Percentiles rank a stretch among this genome's conserved stretches.
Conservation (phyloP, 208 protist species). For the Phytomonas sp. region DNA sequence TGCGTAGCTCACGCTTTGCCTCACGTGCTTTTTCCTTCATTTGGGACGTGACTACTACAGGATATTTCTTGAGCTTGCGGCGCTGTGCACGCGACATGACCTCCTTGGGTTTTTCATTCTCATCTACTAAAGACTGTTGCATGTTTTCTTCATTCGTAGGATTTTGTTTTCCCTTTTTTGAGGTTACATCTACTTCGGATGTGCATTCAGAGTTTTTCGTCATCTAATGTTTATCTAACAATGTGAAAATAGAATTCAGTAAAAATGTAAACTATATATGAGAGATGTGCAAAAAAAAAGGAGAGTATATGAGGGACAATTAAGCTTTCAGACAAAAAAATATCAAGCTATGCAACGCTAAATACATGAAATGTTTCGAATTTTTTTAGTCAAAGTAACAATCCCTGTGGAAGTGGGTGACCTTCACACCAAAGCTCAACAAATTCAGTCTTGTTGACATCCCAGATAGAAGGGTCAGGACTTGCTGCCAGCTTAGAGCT, state of each 20-base stretch:
- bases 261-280: slow-evolving; percentile 6
- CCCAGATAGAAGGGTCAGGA: slow-evolving; percentile 21
- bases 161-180: neutral
- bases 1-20: slow-evolving; percentile 72
- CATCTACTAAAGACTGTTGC: slow-evolving; percentile 4
- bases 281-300: neutral
- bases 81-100: slow-evolving; percentile 77
- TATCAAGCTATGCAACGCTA: neutral
- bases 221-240: slow-evolving; percentile 6
- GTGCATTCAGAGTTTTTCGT: neutral
- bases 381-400: slow-evolving; percentile 5
- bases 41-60: slow-evolving; percentile 60
- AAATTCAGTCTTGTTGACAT: slow-evolving; percentile 39
- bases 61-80: slow-evolving; percentile 65
- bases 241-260: slow-evolving; percentile 4
- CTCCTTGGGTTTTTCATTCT: slow-evolving; percentile 26
- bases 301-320: neutral
- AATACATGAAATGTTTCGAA: neutral
- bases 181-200: neutral
- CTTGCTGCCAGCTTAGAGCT: neutral
- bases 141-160: neutral
- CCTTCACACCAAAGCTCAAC: slow-evolving; percentile 64
- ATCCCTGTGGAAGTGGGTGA: slow-evolving; percentile 43
- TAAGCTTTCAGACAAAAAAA: neutral
- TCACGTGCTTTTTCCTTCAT: slow-evolving; percentile 74